Evolutionary conservation across 2,329 filamentous ascomycete species (phyloP).

Genomic region (Sporothrix brunneoviolacea): DNA sequence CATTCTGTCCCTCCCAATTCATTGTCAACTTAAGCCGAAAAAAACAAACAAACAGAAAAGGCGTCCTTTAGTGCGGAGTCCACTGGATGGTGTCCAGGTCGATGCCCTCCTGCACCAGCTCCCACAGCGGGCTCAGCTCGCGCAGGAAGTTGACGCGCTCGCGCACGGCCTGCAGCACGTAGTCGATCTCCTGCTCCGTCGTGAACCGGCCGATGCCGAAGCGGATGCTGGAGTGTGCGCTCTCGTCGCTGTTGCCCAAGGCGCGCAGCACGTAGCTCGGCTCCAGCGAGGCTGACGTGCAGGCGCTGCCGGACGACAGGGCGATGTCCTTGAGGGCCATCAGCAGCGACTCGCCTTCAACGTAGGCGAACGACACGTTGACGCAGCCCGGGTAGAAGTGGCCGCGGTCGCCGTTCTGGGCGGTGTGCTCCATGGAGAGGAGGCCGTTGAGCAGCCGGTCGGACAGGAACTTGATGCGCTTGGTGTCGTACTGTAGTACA

Average conservation of each 20-base stretch:
- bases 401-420: slow-evolving; percentile 76
- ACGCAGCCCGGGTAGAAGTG: slow-evolving; percentile 94
- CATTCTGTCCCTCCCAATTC: too few relatives aligned
- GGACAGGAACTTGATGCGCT: slow-evolving; percentile 75
- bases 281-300: slow-evolving; percentile 92
- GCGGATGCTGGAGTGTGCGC: slow-evolving; percentile 92
- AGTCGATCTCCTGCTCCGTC: slow-evolving; percentile 91
- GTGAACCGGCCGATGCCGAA: slow-evolving; percentile 98
- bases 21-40: background rate
- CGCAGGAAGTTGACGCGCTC: slow-evolving; percentile 88
- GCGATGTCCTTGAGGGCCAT: slow-evolving; percentile 99
- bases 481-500: slow-evolving; percentile 72
- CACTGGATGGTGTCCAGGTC: slow-evolving; percentile 96
- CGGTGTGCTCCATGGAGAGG: slow-evolving; percentile 83
- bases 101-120: slow-evolving; percentile 93
- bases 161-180: slow-evolving; percentile 88
- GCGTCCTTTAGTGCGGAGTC: slow-evolving; percentile 72
- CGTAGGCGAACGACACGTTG: slow-evolving; percentile 96
- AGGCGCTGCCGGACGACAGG: slow-evolving; percentile 90
- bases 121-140: slow-evolving; percentile 94
- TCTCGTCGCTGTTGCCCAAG: slow-evolving; percentile 93
- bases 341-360: slow-evolving; percentile 93
- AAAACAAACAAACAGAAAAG: background rate
- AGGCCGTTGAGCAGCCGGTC: slow-evolving; percentile 78
- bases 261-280: slow-evolving; percentile 94